Evolutionary conservation across 495 filamentous ascomycete species (phyloP).

Genomic region (Aspergillus avenaceus): DNA sequence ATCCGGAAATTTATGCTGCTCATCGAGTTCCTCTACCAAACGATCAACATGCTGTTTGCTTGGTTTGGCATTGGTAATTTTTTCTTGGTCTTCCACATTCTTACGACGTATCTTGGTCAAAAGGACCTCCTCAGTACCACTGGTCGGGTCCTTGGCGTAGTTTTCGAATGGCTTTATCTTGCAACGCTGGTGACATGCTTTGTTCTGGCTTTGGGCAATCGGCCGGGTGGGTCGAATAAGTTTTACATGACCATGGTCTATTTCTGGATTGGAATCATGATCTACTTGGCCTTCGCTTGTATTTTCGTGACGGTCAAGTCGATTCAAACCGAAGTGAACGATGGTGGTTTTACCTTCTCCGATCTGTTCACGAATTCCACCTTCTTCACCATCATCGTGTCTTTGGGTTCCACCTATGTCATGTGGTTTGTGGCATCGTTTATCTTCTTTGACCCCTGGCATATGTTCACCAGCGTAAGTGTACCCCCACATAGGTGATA

Average conservation of each 20-base stretch:
- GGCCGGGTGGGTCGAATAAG: constrained; percentile 88
- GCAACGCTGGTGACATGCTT: constrained; percentile 91
- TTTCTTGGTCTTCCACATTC: constrained; percentile 97
- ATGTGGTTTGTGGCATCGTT: constrained; percentile 91
- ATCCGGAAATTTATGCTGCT: constrained; percentile 84
- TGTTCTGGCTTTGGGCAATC: constrained; percentile 89
- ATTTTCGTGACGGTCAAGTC: constrained; percentile 91
- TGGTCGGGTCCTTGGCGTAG: constrained; percentile 75
- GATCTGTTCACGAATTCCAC: constrained; percentile 79
- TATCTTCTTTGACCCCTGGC: constrained; percentile 98
- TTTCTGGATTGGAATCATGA: constrained; percentile 95
- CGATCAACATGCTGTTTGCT: constrained; percentile 93
- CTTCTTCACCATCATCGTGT: constrained; percentile 93
- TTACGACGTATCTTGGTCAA: constrained; percentile 78
- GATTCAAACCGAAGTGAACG: constrained; percentile 60
- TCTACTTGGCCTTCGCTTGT: constrained; percentile 91
- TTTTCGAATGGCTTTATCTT: constrained; percentile 96
- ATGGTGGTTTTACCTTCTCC: constrained; percentile 55
- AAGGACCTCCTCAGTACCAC: constrained; percentile 62
- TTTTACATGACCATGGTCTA: constrained; percentile 96
- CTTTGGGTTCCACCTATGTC: constrained; percentile 84
- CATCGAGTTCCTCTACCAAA: constrained; percentile 90
- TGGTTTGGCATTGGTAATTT: constrained; percentile 99
- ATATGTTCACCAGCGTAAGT: constrained; percentile 84
- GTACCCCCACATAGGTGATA: not conserved